A percentile compares a stretch with the other conserved stretches of the same genome.
These are phyloP conservation scores for Backusella tuberculispora DNA, from an alignment of 192 early-diverging fungal species.

Conservation along the genomic window DNA sequence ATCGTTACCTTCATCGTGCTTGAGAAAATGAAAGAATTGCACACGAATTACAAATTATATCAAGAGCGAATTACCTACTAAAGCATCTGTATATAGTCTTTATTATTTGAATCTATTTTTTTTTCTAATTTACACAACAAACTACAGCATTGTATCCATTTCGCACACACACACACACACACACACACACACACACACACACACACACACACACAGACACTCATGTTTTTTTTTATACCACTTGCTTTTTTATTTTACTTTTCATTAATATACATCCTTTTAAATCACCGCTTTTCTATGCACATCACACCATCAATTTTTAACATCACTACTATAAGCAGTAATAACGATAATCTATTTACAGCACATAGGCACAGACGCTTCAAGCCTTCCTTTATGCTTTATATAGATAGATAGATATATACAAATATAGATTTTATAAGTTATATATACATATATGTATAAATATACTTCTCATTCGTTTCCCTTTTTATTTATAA, in stretches of 20 bases:
- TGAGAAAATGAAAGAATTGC: conserved; percentile 63
- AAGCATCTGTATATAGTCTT: neutral
- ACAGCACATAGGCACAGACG: no score
- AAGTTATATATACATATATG: no score
- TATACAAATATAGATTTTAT: neutral
- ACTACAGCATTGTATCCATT: no score
- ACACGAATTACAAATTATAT: conserved; percentile 15
- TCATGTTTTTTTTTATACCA: neutral
- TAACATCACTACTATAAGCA: no score
- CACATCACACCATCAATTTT: no score
- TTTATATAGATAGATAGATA: neutral
- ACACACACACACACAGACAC: neutral
- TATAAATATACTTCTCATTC: neutral
- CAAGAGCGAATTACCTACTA: conserved; percentile 9
- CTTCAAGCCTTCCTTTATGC: no score
- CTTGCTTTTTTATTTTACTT: no score
- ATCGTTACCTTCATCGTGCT: conserved; percentile 83
- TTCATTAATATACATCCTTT: no score
- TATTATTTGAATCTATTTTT: conserved; percentile 4
- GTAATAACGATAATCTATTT: no score
- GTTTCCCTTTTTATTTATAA: neutral
- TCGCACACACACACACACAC: no score
- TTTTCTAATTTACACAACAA: neutral
- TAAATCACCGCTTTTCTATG: no score
- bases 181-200: no score